Conservation (phyloP, 73 alveolate genomes). For the Diophrys appendiculata region DNA sequence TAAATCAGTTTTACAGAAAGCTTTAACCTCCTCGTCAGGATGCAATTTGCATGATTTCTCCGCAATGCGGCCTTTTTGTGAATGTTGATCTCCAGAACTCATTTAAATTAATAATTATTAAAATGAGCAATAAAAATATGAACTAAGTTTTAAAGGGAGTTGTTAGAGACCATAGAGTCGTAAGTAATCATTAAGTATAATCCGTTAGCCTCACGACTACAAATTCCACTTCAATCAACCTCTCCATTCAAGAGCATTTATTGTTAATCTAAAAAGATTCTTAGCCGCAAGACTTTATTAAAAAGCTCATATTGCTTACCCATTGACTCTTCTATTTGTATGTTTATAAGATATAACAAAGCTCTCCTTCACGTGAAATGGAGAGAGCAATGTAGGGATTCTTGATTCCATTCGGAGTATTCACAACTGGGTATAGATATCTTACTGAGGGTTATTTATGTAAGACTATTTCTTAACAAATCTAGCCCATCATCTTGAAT, state of each 20-base stretch:
- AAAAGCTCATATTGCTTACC: conserved; percentile 17
- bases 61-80: conserved; percentile 23
- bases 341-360: too few relatives aligned
- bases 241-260: conserved; percentile 1
- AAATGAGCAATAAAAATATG: conserved; percentile 24
- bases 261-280: conserved; percentile 25
- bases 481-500: conserved; percentile 6
- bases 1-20: conserved; percentile 55
- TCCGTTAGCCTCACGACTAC: conserved; percentile 40
- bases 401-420: conserved; percentile 9
- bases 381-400: conserved; percentile 3
- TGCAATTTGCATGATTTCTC: conserved; percentile 49
- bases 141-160: conserved; percentile 37
- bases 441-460: conserved; percentile 14
- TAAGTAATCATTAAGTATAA: not conserved
- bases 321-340: conserved; percentile 9
- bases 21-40: conserved; percentile 45
- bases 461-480: not conserved
- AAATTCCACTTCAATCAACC: conserved; percentile 40
- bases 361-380: too few relatives aligned
- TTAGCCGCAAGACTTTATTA: conserved; percentile 13
- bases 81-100: not conserved
- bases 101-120: too few relatives aligned
- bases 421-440: not conserved
- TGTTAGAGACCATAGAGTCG: conserved; percentile 49